Percentiles rank a stretch among this genome's conserved stretches.
Evolutionary conservation across 2,329 filamentous ascomycete genomes (phyloP).

Genomic region (Acephala macrosclerotiorum): DNA sequence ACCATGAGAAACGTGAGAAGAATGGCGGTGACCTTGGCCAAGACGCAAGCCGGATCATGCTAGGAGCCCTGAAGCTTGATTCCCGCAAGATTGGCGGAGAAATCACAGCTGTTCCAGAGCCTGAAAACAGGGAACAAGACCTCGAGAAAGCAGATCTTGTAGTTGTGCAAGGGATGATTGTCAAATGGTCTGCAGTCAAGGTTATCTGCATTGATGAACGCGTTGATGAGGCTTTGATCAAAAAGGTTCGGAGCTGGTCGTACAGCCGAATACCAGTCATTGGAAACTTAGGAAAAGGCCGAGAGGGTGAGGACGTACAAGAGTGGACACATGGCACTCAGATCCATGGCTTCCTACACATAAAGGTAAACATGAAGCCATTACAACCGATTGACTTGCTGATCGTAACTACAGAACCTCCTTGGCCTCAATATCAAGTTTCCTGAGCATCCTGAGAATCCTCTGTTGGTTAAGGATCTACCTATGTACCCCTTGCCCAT

Average conservation of each 20-base stretch:
- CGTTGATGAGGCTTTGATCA: slow-evolving; percentile 36
- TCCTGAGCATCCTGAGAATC: slow-evolving; percentile 6
- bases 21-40: slow-evolving; percentile 34
- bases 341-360: slow-evolving; percentile 40
- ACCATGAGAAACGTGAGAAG: slow-evolving; percentile 35
- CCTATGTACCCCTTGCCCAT: slow-evolving; percentile 40
- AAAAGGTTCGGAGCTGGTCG: slow-evolving; percentile 37
- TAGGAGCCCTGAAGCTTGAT: slow-evolving; percentile 39
- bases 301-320: neutral
- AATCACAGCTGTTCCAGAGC: slow-evolving; percentile 9
- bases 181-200: slow-evolving; percentile 37
- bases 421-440: slow-evolving; percentile 32
- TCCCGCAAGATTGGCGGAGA: slow-evolving; percentile 28
- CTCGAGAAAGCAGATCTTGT: slow-evolving; percentile 34
- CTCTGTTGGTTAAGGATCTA: slow-evolving; percentile 38
- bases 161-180: slow-evolving; percentile 28
- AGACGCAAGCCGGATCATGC: slow-evolving; percentile 35
- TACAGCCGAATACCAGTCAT: slow-evolving; percentile 42
- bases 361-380: slow-evolving; percentile 31
- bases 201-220: slow-evolving; percentile 37
- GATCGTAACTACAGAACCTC: slow-evolving; percentile 30
- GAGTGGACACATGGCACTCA: slow-evolving; percentile 21
- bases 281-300: slow-evolving; percentile 17
- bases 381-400: neutral
- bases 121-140: slow-evolving; percentile 25